Evolutionary conservation across 768 basidiomycete species (phyloP).

Genomic region (Trametes villosa): DNA sequence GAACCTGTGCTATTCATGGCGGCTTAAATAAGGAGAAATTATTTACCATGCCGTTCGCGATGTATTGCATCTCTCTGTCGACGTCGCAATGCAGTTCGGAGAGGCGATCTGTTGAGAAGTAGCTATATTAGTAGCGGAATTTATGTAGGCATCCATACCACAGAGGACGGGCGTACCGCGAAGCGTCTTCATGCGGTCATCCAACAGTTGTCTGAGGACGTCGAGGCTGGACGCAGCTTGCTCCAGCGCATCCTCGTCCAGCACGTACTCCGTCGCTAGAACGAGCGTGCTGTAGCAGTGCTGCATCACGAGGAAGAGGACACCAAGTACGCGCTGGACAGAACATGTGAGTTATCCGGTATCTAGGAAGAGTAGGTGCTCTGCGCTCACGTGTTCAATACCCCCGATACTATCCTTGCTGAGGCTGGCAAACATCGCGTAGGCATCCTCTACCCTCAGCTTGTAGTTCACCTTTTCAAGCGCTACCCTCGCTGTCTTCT

Average conservation of each 20-base stretch:
- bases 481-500: not conserved
- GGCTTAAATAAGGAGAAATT: not conserved
- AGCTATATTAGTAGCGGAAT: no score
- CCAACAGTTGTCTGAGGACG: not conserved
- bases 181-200: not conserved
- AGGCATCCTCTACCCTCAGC: not conserved
- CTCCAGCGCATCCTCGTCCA: not conserved
- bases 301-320: not conserved
- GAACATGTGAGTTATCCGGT: no score
- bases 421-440: not conserved
- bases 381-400: not conserved
- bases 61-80: not conserved
- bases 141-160: no score
- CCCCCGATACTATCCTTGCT: not conserved
- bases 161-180: not conserved
- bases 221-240: not conserved
- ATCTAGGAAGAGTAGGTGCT: not conserved
- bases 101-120: not conserved
- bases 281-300: not conserved
- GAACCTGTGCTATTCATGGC: no score
- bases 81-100: not conserved
- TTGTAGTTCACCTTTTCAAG: constrained; percentile 1
- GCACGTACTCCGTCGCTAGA: not conserved
- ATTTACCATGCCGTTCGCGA: constrained; percentile 8
- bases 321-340: no score